These are phyloP conservation scores for Funneliformis mosseae DNA, from an alignment of 192 early-diverging fungal species.

Conservation along the genomic window DNA sequence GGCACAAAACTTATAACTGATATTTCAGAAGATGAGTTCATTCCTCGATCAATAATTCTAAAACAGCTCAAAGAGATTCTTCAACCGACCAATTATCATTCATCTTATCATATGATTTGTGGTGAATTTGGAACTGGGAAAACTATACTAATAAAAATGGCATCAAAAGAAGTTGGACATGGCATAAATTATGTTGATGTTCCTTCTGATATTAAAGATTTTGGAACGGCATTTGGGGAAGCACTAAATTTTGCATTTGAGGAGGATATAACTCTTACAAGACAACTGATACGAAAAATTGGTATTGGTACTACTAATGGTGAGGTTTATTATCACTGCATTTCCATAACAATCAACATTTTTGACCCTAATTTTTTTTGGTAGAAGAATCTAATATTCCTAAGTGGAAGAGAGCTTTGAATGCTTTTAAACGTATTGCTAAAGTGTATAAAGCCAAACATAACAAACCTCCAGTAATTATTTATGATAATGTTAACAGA, in stretches of 20 bases:
- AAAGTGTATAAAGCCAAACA: not conserved
- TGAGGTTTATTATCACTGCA: not conserved
- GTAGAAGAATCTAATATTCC: not conserved
- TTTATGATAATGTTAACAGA: not conserved
- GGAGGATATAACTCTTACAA: not conserved
- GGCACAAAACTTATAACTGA: not conserved
- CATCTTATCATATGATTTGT: constrained; percentile 1
- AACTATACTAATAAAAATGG: constrained; percentile 2
- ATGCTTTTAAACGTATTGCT: not conserved
- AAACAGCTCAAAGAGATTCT: constrained; percentile 2
- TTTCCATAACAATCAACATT: not conserved
- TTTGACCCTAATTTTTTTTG: not conserved
- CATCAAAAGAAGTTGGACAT: constrained; percentile 21
- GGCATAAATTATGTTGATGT: constrained; percentile 7
- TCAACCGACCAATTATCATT: not conserved
- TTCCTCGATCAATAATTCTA: constrained; percentile 6
- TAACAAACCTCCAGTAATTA: not conserved
- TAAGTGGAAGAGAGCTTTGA: not conserved
- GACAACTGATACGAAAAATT: not conserved
- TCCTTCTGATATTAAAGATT: not conserved
- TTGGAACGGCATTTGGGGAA: too few relatives aligned
- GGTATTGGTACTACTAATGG: not conserved
- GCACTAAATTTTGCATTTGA: not conserved
- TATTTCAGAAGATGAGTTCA: not conserved
- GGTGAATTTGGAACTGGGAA: constrained; percentile 31